phyloP scores from a whole-genome alignment of 495 filamentous ascomycete genomes.

The Daldinia concentrica region DNA sequence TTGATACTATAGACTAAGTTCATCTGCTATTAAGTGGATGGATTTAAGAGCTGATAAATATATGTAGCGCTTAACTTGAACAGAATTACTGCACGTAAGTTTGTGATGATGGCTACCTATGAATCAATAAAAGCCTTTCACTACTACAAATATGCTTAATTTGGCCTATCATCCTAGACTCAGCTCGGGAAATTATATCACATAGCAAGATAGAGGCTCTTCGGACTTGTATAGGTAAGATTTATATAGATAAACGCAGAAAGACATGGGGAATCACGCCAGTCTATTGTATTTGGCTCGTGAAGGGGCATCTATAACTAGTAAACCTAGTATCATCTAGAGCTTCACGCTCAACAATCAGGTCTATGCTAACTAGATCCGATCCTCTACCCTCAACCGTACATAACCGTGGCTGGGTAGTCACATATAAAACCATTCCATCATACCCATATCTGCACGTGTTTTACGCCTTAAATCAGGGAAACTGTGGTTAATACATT shows the following conservation, averaged over 20 bases:
- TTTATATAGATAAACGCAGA: not conserved
- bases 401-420: conserved; percentile 18
- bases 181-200: too few relatives aligned
- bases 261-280: conserved; percentile 28
- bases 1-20: not conserved
- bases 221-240: not conserved
- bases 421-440: conserved; percentile 26
- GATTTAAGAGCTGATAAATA: too few relatives aligned
- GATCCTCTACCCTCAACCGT: conserved; percentile 29
- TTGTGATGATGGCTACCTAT: too few relatives aligned
- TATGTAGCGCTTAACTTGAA: too few relatives aligned
- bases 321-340: conserved; percentile 21
- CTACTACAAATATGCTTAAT: too few relatives aligned
- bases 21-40: too few relatives aligned
- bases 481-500: conserved; percentile 25
- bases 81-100: too few relatives aligned
- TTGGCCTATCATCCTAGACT: too few relatives aligned
- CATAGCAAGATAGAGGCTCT: too few relatives aligned
- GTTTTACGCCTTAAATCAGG: conserved; percentile 28
- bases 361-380: conserved; percentile 36
- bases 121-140: too few relatives aligned
- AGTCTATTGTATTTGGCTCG: conserved; percentile 39
- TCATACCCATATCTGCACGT: conserved; percentile 23
- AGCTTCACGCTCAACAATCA: conserved; percentile 24
- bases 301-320: conserved; percentile 33